phyloP scores from a whole-genome alignment of 2,329 filamentous ascomycete genomes.

The Phoma sp. region DNA sequence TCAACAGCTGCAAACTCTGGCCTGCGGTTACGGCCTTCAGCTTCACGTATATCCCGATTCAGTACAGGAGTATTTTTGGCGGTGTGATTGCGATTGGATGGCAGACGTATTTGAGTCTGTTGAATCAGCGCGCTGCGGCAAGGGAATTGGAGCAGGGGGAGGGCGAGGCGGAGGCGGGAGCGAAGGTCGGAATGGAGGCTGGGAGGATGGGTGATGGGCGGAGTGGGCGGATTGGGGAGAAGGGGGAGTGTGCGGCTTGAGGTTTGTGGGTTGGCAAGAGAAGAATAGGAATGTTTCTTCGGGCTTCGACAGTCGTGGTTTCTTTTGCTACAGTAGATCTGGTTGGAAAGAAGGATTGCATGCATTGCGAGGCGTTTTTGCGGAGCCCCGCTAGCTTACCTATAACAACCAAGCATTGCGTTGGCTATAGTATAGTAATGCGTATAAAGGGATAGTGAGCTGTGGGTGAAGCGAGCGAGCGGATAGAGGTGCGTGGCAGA shows the following conservation, averaged over 20 bases:
- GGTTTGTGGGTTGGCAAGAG: too few relatives aligned
- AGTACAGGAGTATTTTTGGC: constrained; percentile 81
- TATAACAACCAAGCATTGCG: too few relatives aligned
- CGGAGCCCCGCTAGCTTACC: too few relatives aligned
- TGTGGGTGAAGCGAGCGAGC: too few relatives aligned
- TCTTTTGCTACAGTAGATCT: constrained; percentile 20
- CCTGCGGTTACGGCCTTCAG: constrained; percentile 84
- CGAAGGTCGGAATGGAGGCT: not conserved
- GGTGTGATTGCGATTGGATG: constrained; percentile 80
- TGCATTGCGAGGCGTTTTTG: constrained; percentile 20
- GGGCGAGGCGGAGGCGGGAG: constrained; percentile 10
- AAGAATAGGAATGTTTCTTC: not conserved
- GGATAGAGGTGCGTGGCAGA: too few relatives aligned
- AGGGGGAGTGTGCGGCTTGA: constrained; percentile 26
- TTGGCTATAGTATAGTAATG: too few relatives aligned
- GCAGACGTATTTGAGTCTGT: constrained; percentile 86
- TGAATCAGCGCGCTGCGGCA: constrained; percentile 76
- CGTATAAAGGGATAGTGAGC: too few relatives aligned
- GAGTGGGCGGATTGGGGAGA: constrained; percentile 5
- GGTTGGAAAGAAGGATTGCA: not conserved
- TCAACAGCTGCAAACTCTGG: constrained; percentile 87
- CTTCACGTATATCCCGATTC: constrained; percentile 80
- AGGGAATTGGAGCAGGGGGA: constrained; percentile 48
- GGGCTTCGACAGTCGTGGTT: not conserved
- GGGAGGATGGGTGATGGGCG: not conserved